A percentile compares a stretch with the other conserved stretches of the same genome.
Conservation (phyloP, 1,284 basidiomycete species). For the Peniophora sp. region DNA sequence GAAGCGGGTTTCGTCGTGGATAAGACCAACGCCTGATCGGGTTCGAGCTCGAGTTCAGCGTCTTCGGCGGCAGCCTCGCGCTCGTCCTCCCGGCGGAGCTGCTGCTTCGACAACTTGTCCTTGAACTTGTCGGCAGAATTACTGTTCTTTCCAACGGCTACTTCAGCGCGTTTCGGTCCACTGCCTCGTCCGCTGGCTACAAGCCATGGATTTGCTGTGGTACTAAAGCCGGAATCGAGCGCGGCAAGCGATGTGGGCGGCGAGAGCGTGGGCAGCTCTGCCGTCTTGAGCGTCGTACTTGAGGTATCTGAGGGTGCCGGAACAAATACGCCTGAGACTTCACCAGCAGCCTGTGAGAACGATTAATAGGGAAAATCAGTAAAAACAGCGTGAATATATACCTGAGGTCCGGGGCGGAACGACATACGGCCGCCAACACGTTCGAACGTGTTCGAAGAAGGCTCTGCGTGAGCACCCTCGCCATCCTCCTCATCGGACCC, state of each 20-base stretch:
- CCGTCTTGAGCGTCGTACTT: slow-evolving; percentile 59
- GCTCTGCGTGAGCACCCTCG: slow-evolving; percentile 21
- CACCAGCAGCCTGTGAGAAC: neutral
- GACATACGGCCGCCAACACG: slow-evolving; percentile 53
- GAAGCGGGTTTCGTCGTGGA: slow-evolving; percentile 14
- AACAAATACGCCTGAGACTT: neutral
- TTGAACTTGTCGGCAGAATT: slow-evolving; percentile 55
- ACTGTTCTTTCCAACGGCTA: slow-evolving; percentile 59
- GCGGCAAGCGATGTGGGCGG: slow-evolving; percentile 12
- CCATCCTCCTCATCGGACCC: slow-evolving; percentile 29
- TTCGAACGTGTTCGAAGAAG: slow-evolving; percentile 29
- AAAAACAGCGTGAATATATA: slow-evolving; percentile 16
- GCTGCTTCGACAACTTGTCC: slow-evolving; percentile 60
- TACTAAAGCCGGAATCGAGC: slow-evolving; percentile 9
- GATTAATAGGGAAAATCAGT: neutral
- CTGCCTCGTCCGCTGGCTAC: slow-evolving; percentile 29
- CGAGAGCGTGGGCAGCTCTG: slow-evolving; percentile 34
- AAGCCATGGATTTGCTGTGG: slow-evolving; percentile 68
- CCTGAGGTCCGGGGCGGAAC: slow-evolving; percentile 42
- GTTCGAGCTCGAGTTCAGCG: slow-evolving; percentile 68
- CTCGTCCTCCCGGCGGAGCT: slow-evolving; percentile 44
- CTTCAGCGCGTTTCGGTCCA: slow-evolving; percentile 59
- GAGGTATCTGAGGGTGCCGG: slow-evolving; percentile 47
- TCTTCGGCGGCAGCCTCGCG: slow-evolving; percentile 59
- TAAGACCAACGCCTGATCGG: slow-evolving; percentile 39